Percentiles rank a stretch among this genome's conserved stretches.
Conservation (phyloP, 345 rosid genomes). For the Linum trigynum region DNA sequence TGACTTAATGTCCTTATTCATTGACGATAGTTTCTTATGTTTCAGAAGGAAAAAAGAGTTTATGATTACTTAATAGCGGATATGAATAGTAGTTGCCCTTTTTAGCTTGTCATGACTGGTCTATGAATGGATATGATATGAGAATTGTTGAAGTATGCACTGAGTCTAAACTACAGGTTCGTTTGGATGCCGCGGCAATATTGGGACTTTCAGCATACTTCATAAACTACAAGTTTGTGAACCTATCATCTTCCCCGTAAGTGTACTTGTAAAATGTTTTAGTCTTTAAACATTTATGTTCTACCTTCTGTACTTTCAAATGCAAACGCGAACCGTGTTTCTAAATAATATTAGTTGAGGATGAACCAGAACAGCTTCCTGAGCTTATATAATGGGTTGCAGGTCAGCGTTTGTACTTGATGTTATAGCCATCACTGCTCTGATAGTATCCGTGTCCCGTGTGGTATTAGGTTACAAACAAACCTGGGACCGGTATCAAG, state of each 20-base stretch:
- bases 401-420: constrained; percentile 90
- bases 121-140: background rate
- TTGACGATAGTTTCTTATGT: background rate
- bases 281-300: too few species aligned
- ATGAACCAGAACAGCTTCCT: background rate
- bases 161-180: constrained; percentile 42
- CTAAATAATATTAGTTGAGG: too few species aligned
- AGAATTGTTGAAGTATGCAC: background rate
- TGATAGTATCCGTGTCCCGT: constrained; percentile 66
- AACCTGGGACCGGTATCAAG: constrained; percentile 97
- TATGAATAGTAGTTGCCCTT: background rate
- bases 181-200: constrained; percentile 70
- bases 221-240: constrained; percentile 90
- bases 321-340: too few species aligned
- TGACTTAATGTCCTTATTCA: background rate
- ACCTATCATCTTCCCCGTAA: constrained; percentile 78
- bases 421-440: constrained; percentile 69
- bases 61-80: too few species aligned
- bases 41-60: too few species aligned
- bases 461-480: constrained; percentile 95
- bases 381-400: constrained; percentile 8
- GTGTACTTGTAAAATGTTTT: constrained; percentile 8
- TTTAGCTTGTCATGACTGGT: background rate
- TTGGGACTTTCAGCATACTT: constrained; percentile 86
- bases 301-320: too few species aligned